Conservation (phyloP, 2,329 filamentous ascomycete genomes). For the Nannizziopsis arthrosporioides region DNA sequence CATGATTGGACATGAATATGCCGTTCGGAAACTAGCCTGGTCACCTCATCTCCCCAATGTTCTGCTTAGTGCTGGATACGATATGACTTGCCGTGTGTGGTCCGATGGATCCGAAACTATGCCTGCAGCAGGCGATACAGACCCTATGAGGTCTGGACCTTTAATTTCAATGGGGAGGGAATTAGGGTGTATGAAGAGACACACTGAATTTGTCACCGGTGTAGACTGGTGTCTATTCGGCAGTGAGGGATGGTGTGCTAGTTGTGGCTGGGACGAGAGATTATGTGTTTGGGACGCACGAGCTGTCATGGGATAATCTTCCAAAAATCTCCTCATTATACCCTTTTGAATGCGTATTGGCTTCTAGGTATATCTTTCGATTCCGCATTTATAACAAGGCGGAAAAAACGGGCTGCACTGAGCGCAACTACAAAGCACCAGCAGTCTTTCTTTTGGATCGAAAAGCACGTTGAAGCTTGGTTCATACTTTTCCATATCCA, state of each 20-base stretch:
- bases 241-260: slow-evolving; percentile 88
- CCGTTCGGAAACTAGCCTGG: slow-evolving; percentile 76
- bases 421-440: too few species aligned
- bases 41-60: slow-evolving; percentile 87
- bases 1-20: slow-evolving; percentile 80
- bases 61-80: slow-evolving; percentile 80
- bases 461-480: not conserved
- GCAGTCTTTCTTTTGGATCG: not conserved
- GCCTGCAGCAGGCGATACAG: slow-evolving; percentile 23
- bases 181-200: slow-evolving; percentile 75
- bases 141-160: slow-evolving; percentile 30
- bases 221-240: slow-evolving; percentile 98
- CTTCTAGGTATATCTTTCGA: not conserved
- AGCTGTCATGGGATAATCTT: slow-evolving; percentile 41
- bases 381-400: not conserved
- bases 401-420: too few species aligned
- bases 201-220: slow-evolving; percentile 92
- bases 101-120: slow-evolving; percentile 55
- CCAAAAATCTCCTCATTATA: not conserved
- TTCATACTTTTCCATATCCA: too few species aligned
- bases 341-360: not conserved
- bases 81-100: slow-evolving; percentile 96
- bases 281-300: slow-evolving; percentile 86
- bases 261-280: slow-evolving; percentile 85
- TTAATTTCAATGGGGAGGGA: slow-evolving; percentile 49